Percentiles rank a stretch among this genome's conserved stretches.
Evolutionary conservation across 805 yeast genomes (phyloP).

Genomic region (Ogataea trehalophila): DNA sequence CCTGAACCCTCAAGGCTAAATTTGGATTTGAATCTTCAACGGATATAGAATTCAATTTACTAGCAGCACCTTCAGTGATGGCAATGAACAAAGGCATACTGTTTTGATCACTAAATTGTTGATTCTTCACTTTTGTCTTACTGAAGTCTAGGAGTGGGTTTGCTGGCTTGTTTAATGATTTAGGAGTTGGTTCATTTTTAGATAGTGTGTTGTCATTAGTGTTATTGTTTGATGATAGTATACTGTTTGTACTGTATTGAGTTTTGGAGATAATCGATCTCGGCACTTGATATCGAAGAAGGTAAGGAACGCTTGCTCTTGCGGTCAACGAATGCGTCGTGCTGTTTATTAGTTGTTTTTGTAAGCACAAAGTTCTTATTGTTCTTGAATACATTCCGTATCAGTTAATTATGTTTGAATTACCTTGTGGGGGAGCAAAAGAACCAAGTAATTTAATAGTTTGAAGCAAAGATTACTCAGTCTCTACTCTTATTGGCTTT

Average conservation of each 20-base stretch:
- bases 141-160: slow-evolving; percentile 25
- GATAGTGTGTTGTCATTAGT: not conserved
- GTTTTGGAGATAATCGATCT: too few species aligned
- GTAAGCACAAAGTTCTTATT: not conserved
- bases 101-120: slow-evolving; percentile 31
- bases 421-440: not conserved
- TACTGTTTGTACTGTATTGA: too few species aligned
- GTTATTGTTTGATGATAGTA: not conserved
- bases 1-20: slow-evolving; percentile 65
- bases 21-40: slow-evolving; percentile 50
- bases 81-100: slow-evolving; percentile 38
- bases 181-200: not conserved
- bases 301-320: too few species aligned
- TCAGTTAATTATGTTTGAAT: not conserved
- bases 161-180: slow-evolving; percentile 3
- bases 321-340: too few species aligned
- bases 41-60: slow-evolving; percentile 49
- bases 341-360: too few species aligned
- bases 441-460: not conserved
- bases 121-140: slow-evolving; percentile 30
- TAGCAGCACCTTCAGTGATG: slow-evolving; percentile 43
- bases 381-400: not conserved
- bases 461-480: too few species aligned
- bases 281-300: too few species aligned
- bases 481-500: too few species aligned